Percentiles rank a stretch among this genome's conserved stretches.
phyloP scores from a whole-genome alignment of 176 grass and related monocot species.

The Rhynchospora breviuscula region DNA sequence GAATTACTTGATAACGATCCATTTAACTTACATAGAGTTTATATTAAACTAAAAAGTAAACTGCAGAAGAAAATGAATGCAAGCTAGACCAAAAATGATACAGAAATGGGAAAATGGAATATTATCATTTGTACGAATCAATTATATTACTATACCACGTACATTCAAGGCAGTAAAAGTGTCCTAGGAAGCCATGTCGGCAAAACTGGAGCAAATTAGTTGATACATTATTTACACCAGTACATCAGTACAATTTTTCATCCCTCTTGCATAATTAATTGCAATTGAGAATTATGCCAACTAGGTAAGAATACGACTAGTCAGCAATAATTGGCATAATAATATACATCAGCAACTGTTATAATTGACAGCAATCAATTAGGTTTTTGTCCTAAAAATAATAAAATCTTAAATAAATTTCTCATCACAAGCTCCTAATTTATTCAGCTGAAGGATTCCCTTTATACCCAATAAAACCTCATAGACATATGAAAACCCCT shows the following conservation, averaged over 20 bases:
- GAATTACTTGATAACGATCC: background rate
- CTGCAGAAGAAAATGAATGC: background rate
- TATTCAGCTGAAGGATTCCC: background rate
- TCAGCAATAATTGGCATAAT: conserved; percentile 19
- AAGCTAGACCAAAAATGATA: background rate
- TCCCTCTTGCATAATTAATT: conserved; percentile 17
- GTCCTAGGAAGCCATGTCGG: background rate
- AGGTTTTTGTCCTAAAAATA: conserved; percentile 17
- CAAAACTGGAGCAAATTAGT: background rate
- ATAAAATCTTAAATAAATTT: conserved; percentile 10
- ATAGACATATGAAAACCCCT: background rate
- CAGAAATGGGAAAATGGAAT: background rate
- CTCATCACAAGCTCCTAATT: conserved; percentile 1
- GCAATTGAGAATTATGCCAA: conserved; percentile 11
- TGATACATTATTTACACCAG: conserved; percentile 3
- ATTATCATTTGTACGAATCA: background rate
- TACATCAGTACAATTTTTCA: conserved; percentile 21
- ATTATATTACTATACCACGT: background rate
- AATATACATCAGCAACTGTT: conserved; percentile 18
- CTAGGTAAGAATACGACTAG: conserved; percentile 8
- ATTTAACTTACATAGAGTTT: background rate
- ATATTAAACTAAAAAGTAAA: background rate
- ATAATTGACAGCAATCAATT: conserved; percentile 19
- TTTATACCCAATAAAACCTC: background rate
- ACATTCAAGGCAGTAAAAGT: background rate